Evolutionary conservation across 2,329 filamentous ascomycete species (phyloP), one percentile per base, ranked within the genome.

Genomic region (Pezicula rhizophila): DNA sequence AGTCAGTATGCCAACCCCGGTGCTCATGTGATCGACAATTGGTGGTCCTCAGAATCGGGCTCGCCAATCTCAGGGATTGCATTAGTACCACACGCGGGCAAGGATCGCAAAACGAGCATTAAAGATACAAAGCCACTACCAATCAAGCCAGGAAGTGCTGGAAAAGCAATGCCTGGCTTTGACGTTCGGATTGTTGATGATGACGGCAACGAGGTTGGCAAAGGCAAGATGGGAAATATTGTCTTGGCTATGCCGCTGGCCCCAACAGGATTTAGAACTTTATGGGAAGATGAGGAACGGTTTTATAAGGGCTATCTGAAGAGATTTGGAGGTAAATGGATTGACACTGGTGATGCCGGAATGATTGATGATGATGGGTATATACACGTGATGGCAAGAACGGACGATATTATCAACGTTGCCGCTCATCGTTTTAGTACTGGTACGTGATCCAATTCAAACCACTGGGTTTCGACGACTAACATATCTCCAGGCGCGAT

Each of bases 341-440:
- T 96, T 39, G 91, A 97, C 63, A 96, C 91, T 0, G 92, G 91
- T 2, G 91, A 97, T 64, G 86, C 89, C 0, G 91, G 92, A 0
- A 83, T 90, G 73, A 82, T 96, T 49, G 91, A 96, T 62, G 66
- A 77, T 12, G 84, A 92, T 37, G 80, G 80, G 4, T 83, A 83
- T 58, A 75, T 84, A 37, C 76, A 79, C 55, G 79, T 84, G 57
- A 82, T 84, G 80, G 77, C 77, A 37, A 70, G 80, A 37, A 66
- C 68, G 28, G 91, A 96, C 69, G 91, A 96, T 66, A 85, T 96
- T 51, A 90, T 96, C 63, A 96, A 96, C 63, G 91, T 96, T n/a
- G 91, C 90, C 37, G 90, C 91, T 5, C 91, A 96, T 70, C 80
- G 91, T 12, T 84, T 96, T 52, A 92, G 87, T 54, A 96, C 90